A percentile compares a stretch with the other conserved stretches of the same genome.
These are phyloP conservation scores for Yamadazyma kanchanaburiensis DNA, from an alignment of 1,139 yeast species.

Conservation along the genomic window DNA sequence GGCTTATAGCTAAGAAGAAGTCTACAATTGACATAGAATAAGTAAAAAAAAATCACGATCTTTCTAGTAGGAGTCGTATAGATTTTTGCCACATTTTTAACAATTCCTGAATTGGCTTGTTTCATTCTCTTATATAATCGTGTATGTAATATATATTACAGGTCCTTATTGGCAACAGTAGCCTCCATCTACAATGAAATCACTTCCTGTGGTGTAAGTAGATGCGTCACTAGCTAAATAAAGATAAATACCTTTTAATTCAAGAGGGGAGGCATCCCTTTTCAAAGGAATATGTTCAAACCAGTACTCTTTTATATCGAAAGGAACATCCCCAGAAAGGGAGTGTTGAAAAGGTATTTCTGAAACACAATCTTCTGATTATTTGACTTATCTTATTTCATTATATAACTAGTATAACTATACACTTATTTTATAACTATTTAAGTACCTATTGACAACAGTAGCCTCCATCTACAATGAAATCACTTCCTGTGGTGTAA, in stretches of 20 bases:
- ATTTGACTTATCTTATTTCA: no score
- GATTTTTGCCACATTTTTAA: no score
- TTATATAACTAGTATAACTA: no score
- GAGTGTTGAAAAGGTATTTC: slow-evolving; percentile 58
- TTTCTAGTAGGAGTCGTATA: no score
- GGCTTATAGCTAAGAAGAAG: no score
- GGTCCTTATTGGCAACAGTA: slow-evolving; percentile 32
- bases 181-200: slow-evolving; percentile 46
- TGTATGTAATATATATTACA: no score
- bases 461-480: slow-evolving; percentile 48
- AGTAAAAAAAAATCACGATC: no score
- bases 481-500: slow-evolving; percentile 44
- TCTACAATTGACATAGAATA: no score
- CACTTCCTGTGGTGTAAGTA: slow-evolving; percentile 45
- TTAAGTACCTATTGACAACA: slow-evolving; percentile 26
- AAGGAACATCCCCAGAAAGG: slow-evolving; percentile 45
- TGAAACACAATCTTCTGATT: slow-evolving; percentile 50
- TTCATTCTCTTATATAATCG: no score
- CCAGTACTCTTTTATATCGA: slow-evolving; percentile 32
- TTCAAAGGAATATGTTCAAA: slow-evolving; percentile 32
- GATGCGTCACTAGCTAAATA: slow-evolving; percentile 39
- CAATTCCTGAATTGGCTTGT: no score
- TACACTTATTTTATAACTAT: no score
- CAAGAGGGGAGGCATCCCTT: slow-evolving; percentile 38
- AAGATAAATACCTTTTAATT: slow-evolving; percentile 38